A percentile compares a stretch with the other conserved stretches of the same genome.
These are phyloP conservation scores for Mortierella claussenii DNA, from an alignment of 192 early-diverging fungal species.

Conservation along the genomic window DNA sequence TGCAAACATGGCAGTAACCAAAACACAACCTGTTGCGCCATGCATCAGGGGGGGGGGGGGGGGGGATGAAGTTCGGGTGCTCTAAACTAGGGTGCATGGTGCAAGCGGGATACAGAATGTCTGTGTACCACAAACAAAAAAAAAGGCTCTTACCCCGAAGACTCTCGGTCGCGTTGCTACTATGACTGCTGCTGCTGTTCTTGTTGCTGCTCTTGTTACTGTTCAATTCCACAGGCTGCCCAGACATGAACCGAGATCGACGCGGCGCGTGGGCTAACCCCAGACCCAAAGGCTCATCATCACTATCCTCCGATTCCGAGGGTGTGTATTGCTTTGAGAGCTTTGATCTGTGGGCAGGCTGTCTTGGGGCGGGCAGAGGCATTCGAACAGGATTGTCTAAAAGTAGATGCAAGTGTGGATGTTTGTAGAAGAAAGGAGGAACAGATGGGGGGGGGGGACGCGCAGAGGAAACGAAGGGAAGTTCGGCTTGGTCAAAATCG, in stretches of 20 bases:
- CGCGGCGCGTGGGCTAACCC: slow-evolving; percentile 5
- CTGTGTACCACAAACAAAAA: too few species aligned
- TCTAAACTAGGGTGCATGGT: too few species aligned
- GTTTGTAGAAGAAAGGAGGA: too few species aligned
- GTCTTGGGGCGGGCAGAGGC: slow-evolving; percentile 18
- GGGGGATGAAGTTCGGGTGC: too few species aligned
- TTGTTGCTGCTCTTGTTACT: not conserved
- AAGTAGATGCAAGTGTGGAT: not conserved
- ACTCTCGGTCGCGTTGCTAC: slow-evolving; percentile 16
- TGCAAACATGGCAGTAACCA: too few species aligned
- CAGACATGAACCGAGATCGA: slow-evolving; percentile 1
- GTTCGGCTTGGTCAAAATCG: too few species aligned
- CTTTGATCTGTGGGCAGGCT: slow-evolving; percentile 31
- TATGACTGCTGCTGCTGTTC: not conserved
- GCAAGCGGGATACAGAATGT: too few species aligned
- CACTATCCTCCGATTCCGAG: slow-evolving; percentile 40
- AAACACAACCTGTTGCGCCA: too few species aligned
- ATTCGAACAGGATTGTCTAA: slow-evolving; percentile 20
- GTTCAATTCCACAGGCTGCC: slow-evolving; percentile 7
- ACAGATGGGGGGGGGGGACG: too few species aligned
- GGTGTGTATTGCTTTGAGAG: slow-evolving; percentile 46
- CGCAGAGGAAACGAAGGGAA: too few species aligned
- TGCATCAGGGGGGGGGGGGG: too few species aligned
- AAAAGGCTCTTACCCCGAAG: slow-evolving; percentile 37
- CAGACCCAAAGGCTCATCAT: slow-evolving; percentile 23